Percentiles rank a stretch among this genome's conserved stretches.
Evolutionary conservation across 371 early-diverging fungal species (phyloP).

Genomic region (Lichtheimia ramosa): DNA sequence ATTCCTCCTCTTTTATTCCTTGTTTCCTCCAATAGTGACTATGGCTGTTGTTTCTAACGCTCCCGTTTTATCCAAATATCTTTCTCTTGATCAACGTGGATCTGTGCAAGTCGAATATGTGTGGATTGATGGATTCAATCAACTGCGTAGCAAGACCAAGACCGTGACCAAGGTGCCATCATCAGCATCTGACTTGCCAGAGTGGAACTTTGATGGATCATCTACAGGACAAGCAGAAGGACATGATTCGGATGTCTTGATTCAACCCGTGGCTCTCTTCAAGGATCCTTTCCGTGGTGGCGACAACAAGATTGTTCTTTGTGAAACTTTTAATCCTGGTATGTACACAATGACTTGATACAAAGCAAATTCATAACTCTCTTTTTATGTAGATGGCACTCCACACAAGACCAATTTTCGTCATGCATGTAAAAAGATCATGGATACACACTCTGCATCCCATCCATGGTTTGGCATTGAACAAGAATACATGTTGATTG

Average conservation of each 20-base stretch:
- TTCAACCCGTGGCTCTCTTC: slow-evolving; percentile 56
- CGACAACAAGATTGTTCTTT: slow-evolving; percentile 62
- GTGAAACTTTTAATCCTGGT: slow-evolving; percentile 56
- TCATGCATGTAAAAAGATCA: slow-evolving; percentile 38
- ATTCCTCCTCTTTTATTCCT: no score
- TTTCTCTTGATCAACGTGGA: slow-evolving; percentile 52
- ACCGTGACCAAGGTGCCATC: slow-evolving; percentile 46
- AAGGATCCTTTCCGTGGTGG: slow-evolving; percentile 65
- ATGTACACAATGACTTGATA: no score
- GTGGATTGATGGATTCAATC: slow-evolving; percentile 58
- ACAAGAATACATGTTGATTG: slow-evolving; percentile 61
- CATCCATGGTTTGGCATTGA: slow-evolving; percentile 69
- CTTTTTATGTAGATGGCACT: slow-evolving; percentile 56
- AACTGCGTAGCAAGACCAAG: slow-evolving; percentile 49
- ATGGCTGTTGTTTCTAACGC: slow-evolving; percentile 46
- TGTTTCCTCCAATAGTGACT: not conserved
- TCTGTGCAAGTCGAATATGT: slow-evolving; percentile 60
- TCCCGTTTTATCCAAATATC: slow-evolving; percentile 51
- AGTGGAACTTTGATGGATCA: slow-evolving; percentile 68
- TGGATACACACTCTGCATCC: slow-evolving; percentile 42
- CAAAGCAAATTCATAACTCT: no score
- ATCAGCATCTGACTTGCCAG: slow-evolving; percentile 45
- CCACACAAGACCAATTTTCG: slow-evolving; percentile 60
- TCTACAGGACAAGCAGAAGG: slow-evolving; percentile 65
- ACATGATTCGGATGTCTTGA: slow-evolving; percentile 60